These are phyloP conservation scores for Lepidium africanum DNA, from an alignment of 345 rosid species.

Conservation along the genomic window DNA sequence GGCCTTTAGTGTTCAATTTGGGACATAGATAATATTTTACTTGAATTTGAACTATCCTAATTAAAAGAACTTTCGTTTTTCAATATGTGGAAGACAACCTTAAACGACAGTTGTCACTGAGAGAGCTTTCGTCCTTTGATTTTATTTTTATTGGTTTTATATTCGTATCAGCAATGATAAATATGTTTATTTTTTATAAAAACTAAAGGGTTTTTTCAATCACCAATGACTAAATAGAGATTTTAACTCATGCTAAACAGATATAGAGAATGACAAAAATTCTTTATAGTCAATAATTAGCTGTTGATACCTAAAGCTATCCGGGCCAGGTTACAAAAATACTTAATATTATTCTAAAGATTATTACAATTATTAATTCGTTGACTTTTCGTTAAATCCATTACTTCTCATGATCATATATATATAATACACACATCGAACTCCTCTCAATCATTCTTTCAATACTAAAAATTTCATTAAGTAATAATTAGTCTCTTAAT, in stretches of 20 bases:
- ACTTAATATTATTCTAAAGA: neutral
- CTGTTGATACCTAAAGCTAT: slow-evolving; percentile 13
- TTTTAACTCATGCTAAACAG: neutral
- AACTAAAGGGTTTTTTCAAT: neutral
- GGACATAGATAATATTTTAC: no score
- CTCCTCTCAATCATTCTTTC: slow-evolving; percentile 13
- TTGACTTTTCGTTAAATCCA: slow-evolving; percentile 14
- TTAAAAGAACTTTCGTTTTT: no score
- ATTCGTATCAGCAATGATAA: neutral
- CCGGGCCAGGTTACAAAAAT: slow-evolving; percentile 16
- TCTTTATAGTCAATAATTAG: slow-evolving; percentile 17
- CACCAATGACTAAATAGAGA: neutral
- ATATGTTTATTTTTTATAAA: neutral
- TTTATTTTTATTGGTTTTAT: neutral
- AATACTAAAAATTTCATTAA: neutral
- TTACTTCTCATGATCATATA: slow-evolving; percentile 19
- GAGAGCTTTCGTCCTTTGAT: neutral
- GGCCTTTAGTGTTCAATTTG: no score
- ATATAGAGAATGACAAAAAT: neutral
- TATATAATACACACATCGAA: slow-evolving; percentile 12
- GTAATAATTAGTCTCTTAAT: neutral
- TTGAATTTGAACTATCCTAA: no score
- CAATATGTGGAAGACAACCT: no score
- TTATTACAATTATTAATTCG: slow-evolving; percentile 8
- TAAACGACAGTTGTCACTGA: no score